phyloP scores from a whole-genome alignment of 805 yeast species.

The Brettanomyces nanus region DNA sequence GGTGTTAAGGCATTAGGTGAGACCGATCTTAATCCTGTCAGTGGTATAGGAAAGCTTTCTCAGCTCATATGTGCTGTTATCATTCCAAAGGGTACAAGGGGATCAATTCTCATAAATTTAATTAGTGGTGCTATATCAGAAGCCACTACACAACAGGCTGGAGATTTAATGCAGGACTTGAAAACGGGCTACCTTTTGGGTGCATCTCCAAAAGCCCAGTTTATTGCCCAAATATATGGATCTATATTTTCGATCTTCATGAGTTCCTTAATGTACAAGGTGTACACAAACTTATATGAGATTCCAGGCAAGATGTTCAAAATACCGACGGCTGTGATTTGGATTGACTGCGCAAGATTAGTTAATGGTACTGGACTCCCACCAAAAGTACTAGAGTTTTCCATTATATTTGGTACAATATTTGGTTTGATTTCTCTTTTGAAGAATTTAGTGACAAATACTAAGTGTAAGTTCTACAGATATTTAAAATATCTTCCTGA shows the following conservation, averaged over 20 bases:
- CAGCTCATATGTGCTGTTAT: constrained; percentile 81
- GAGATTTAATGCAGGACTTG: constrained; percentile 94
- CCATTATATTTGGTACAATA: constrained; percentile 52
- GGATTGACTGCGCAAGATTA: constrained; percentile 93
- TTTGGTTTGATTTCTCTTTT: constrained; percentile 65
- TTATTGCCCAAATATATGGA: constrained; percentile 83
- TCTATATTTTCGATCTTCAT: constrained; percentile 75
- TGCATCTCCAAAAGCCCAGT: constrained; percentile 90
- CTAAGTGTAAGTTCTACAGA: constrained; percentile 17
- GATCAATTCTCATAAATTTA: constrained; percentile 73
- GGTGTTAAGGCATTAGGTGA: constrained; percentile 96
- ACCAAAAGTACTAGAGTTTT: constrained; percentile 55
- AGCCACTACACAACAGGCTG: constrained; percentile 99
- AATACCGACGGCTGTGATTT: constrained; percentile 90
- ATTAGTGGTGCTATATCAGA: constrained; percentile 97
- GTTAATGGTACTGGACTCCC: constrained; percentile 92
- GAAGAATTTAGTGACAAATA: constrained; percentile 45
- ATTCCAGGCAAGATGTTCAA: constrained; percentile 79
- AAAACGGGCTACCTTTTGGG: constrained; percentile 90
- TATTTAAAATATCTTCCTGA: constrained; percentile 64
- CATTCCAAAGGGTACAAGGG: constrained; percentile 67
- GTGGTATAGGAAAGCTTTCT: constrained; percentile 92
- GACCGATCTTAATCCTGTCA: constrained; percentile 93
- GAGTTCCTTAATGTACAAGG: constrained; percentile 73
- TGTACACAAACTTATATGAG: constrained; percentile 74